These are phyloP conservation scores for Epicoccum sorghinum DNA, from an alignment of 2,329 filamentous ascomycete genomes.

Conservation along the genomic window DNA sequence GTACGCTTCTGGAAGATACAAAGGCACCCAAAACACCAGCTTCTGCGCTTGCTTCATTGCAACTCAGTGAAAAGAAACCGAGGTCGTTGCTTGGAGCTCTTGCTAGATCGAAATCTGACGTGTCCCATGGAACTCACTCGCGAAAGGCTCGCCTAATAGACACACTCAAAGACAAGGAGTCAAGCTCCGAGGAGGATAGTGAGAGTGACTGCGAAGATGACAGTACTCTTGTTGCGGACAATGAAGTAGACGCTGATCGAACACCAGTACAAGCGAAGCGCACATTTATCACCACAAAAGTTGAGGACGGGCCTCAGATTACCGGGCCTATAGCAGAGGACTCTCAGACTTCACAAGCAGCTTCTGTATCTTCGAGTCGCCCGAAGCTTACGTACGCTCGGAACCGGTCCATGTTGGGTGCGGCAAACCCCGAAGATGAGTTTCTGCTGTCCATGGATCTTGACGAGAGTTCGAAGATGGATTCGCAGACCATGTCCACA, in stretches of 20 bases:
- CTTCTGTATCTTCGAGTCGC: conserved; percentile 27
- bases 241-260: not conserved
- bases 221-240: not conserved
- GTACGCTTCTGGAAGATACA: conserved; percentile 39
- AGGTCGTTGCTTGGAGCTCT: conserved; percentile 28
- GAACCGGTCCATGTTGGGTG: conserved; percentile 65
- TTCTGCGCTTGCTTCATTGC: conserved; percentile 40
- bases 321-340: conserved; percentile 24
- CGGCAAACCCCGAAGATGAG: conserved; percentile 53
- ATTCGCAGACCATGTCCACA: conserved; percentile 38
- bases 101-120: conserved; percentile 41
- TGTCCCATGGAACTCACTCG: conserved; percentile 31
- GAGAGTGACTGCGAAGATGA: conserved; percentile 32
- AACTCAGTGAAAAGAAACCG: conserved; percentile 36
- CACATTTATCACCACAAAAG: not conserved
- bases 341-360: conserved; percentile 37
- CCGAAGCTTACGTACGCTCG: conserved; percentile 64
- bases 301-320: conserved; percentile 26
- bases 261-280: conserved; percentile 1
- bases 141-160: conserved; percentile 41
- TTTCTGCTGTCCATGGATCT: conserved; percentile 45
- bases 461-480: conserved; percentile 30
- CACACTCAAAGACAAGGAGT: conserved; percentile 35
- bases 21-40: conserved; percentile 36
- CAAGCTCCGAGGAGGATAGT: conserved; percentile 35